Base-by-base conservation (phyloP, 345 rosid genomes). In the Hibiscus tridactylites region DNA sequence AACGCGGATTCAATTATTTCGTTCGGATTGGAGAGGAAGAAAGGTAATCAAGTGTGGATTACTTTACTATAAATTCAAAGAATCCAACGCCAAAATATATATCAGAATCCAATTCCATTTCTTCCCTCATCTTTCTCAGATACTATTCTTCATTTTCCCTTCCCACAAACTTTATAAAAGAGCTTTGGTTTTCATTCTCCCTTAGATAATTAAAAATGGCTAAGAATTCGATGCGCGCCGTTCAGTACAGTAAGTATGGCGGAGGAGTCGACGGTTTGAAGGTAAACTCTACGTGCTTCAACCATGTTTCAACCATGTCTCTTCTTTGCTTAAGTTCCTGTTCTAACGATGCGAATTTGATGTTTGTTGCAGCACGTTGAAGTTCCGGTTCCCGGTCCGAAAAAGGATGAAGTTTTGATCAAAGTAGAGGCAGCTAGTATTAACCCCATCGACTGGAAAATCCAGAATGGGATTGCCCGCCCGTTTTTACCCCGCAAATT, bases 401-500 rank as follows among this genome's bases (percentile, higher is more conserved):
- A 77, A 5, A 68, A 80, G 53, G 79, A 69, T 66, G 89, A 85
- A 74, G 71, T 84, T 68, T 72, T 85, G 83, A 28, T 88, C 42
- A 88, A 80, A 77, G 9, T 84, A 29, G 87, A 88, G 72, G 88
- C 90, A 0, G 33, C 50, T 17, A 71, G 76, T 65, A 68, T 88
- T 1, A 88, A 88, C 74, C 89, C 92, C 5, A 62, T 80, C 17
- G 92, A 85, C 49, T 82, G 85, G 87, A 88, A 84, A 69, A 74
- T 80, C 0, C 92, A 88, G 68, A 79, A 81, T 54, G 92, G 92
- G 69, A 9, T 78, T 42, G 12, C 74, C 15, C 71, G 89, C 9
- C 88, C 87, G 19, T 6, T 85, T 67, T 37, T 79, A 16, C 91
- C 96, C 54, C 86, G 81, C 85, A 89, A 78, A 71, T 90, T 92